Base-by-base conservation (phyloP, 805 yeast genomes). In the Isabelozyma rhagii region DNA sequence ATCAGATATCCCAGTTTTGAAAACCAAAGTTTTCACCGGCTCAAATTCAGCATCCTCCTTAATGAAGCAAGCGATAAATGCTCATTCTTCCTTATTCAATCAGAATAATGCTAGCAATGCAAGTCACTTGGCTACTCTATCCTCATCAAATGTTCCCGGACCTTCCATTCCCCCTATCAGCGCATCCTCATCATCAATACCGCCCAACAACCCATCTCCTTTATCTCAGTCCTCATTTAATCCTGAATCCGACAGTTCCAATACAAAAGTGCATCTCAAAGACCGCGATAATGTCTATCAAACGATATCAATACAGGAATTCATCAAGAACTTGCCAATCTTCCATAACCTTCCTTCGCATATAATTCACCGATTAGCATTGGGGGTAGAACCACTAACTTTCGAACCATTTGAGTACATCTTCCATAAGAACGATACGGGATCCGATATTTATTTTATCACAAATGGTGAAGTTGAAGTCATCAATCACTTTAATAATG, bases 391-490 rank as follows among this genome's bases (percentile, higher is more conserved):
- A 54, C 81, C 87, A 13, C 58, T 68, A 47, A 65, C 73, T 51
- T 78, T 65, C 55, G 72, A 74, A 18, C 80, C 89, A 1, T 83
- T 81, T 67, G 84, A 85, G 56, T 78, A 75, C 56, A 77, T 87
- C 41, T 77, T 86, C 51, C 72, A 72, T 42, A 82, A 84, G 58
- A 85, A 84, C 39, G 85, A 82, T 45, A 48, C 57, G 1, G 88
- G 87, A 5, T 72, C 82, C 25, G 89, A 85, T 54, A 81, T 87
- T 27, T 87, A 77, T 61, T 84, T 87, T 58, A 77, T 87, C 25
- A 79, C 83, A 8, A 74, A 71, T 55, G 94, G 94, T 8, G 85
- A 82, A 56, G 88, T 85, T 5, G 92, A 87, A 61, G 89, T 85
- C 0, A 51, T 85, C 8, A 81, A 67, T 48, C 46, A 34, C 25